Base-by-base conservation (phyloP, 2,329 filamentous ascomycete genomes). In the Colletotrichum gigasporum region DNA sequence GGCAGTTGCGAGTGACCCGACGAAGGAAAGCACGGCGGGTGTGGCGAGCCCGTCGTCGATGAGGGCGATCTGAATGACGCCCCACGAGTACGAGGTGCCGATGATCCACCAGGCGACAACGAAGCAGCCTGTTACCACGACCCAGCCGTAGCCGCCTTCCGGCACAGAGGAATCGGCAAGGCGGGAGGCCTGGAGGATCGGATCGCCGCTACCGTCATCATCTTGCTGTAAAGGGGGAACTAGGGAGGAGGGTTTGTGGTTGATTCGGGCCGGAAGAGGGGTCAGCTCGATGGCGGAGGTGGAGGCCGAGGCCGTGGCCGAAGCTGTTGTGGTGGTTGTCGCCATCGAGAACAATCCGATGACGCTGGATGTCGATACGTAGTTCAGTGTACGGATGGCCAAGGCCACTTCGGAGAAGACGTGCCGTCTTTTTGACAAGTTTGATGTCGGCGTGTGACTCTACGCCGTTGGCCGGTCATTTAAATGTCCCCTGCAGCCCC, bases 81-180 rank as follows among this genome's bases (percentile, higher is more conserved):
- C 88, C 86, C 87, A 90, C 66, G 80, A 81, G 69, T 87, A 87
- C 7, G 80, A 80, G 0, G 81, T 85, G 52, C 86, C 87, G 50
- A 85, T 80, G 53, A 83, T 79, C 85, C 84, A 87, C 77, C 85
- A 89, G 2, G 82, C 79, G 10, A 87, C 69, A 1, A 85, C 70
- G 2, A 82, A 79, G 67, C 83, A 86, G 30, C 77, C 79, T 3
- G 73, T 74, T 22, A 89, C 82, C 7, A 89, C 77, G 12, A 82
- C 76, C 85, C 85, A 87, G 65, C 84, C 85, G 69, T 87, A 85
- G 22, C 84, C 85, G 26, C 85, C 85, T 47, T 87, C 84, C 0
- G 85, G 85, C 0, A 78, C 79, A 26, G 78, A 68, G 0, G 79
- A 77, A 70, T 85, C 83, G 5, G 78, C 81, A 2, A 78, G 66